A percentile compares a stretch with the other conserved stretches of the same genome.
Conservation (phyloP, 805 yeast species). For the Ogataea minuta region DNA sequence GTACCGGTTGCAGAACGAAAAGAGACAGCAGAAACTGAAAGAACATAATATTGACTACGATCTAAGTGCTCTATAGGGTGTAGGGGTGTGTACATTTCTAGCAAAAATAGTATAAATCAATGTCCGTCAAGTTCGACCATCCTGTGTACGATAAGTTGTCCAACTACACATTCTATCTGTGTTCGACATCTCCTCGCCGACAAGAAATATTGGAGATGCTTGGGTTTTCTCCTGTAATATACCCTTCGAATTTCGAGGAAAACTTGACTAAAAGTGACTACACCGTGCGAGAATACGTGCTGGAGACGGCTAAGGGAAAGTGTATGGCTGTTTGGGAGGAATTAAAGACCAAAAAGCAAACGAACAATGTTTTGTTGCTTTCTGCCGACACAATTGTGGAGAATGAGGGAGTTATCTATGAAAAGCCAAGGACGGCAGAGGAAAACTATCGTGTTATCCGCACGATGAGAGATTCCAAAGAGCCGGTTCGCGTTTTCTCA, state of each 20-base stretch:
- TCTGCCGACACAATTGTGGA: constrained; percentile 83
- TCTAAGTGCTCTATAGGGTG: constrained; percentile 22
- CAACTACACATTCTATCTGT: constrained; percentile 51
- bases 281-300: constrained; percentile 61
- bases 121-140: constrained; percentile 26
- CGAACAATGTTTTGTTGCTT: constrained; percentile 33
- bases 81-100: constrained; percentile 5
- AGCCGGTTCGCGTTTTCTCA: constrained; percentile 50
- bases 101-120: constrained; percentile 2
- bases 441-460: constrained; percentile 52
- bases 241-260: constrained; percentile 74
- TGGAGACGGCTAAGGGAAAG: constrained; percentile 66
- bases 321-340: constrained; percentile 57
- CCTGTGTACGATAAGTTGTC: constrained; percentile 32
- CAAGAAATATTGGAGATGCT: constrained; percentile 63
- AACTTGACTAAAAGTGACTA: constrained; percentile 55
- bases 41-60: constrained; percentile 58
- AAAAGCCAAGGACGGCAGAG: constrained; percentile 67
- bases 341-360: constrained; percentile 21
- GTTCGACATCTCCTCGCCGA: constrained; percentile 84
- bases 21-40: constrained; percentile 49
- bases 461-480: constrained; percentile 41
- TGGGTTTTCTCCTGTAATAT: constrained; percentile 47
- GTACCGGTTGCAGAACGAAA: constrained; percentile 40
- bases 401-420: constrained; percentile 59